Base-by-base conservation (phyloP, 495 filamentous ascomycete genomes). In the Schizothecium vesticola region DNA sequence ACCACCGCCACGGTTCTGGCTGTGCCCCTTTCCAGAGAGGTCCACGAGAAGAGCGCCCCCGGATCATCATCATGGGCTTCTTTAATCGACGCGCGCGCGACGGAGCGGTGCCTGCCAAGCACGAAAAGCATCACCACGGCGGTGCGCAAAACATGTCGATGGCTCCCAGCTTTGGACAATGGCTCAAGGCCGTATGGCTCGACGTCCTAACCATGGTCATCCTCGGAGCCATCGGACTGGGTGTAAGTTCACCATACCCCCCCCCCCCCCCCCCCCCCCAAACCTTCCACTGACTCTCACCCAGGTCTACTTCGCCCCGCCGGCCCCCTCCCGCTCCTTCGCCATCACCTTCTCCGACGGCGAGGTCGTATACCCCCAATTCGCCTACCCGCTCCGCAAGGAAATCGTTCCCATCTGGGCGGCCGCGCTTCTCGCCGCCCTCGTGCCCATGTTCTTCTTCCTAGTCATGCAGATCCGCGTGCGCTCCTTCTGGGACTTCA, bases 401-500 rank as follows among this genome's bases (percentile, higher is more conserved):
- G 86, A 89, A 74, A 86, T 89, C 70, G 76, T 91, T 11, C 86
- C 89, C 24, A 89, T 88, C 71, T 84, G 83, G 75, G 74, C 80
- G 0, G 84, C 87, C 9, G 88, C 86, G 5, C 74, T 90, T 36
- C 74, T 90, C 6, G 80, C 81, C 7, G 71, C 81, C 24, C 67
- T 89, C 1, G 73, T 88, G 62, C 88, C 89, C 19, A 83, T 89
- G 76, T 66, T 80, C 56, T 74, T 89, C 69, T 84, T 90, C 74
- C 77, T 85, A 10, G 71, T 85, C 57, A 80, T 84, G 74, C 87
- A 89, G 72, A 82, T 89, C 67, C 83, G 87, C 11, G 80, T 88
- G 36, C 84, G 86, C 57, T 86, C 83, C 43, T 90, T 90, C 79
- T 90, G 87, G 87, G 88, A 91, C 67, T 74, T 83, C 61, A 89